phyloP scores from a whole-genome alignment of 306 rosid genomes.

The Acacia confusa region DNA sequence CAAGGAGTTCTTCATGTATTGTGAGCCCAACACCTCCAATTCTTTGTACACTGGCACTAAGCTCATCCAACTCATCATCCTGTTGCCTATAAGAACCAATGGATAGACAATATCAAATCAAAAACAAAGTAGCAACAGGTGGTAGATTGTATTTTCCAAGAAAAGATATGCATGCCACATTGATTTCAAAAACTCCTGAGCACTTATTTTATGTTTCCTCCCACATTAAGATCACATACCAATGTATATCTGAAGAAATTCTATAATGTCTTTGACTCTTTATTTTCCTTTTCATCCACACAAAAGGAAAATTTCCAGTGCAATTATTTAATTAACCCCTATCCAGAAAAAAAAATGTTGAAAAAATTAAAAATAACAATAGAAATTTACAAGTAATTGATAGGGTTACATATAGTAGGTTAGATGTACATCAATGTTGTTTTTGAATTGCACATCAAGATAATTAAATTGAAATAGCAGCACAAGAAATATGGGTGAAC shows the following conservation, averaged over 20 bases:
- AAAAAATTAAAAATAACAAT: constrained; percentile 15
- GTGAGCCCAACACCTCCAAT: constrained; percentile 99
- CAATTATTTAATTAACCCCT: constrained; percentile 14
- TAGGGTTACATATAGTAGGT: background rate
- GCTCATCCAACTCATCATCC: constrained; percentile 95
- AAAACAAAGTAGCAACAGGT: constrained; percentile 10
- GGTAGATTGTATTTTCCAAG: constrained; percentile 12
- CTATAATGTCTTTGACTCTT: background rate
- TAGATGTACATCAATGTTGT: background rate
- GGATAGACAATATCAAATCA: constrained; percentile 29
- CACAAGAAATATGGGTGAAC: constrained; percentile 7
- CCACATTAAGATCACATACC: background rate
- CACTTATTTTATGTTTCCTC: constrained; percentile 17
- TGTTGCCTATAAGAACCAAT: constrained; percentile 62
- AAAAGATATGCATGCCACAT: constrained; percentile 6
- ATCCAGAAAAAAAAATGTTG: background rate
- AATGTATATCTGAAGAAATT: background rate
- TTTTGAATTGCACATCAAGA: background rate
- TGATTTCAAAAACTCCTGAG: background rate
- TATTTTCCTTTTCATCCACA: constrained; percentile 20
- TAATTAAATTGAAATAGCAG: background rate
- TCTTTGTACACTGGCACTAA: constrained; percentile 86
- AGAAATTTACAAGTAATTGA: constrained; percentile 13
- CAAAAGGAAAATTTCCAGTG: background rate
- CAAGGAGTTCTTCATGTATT: constrained; percentile 86